Evolutionary conservation across 176 grass and related monocot genomes (phyloP), one percentile per base, ranked within the genome.

Genomic region (Echinochloa phyllopogon): DNA sequence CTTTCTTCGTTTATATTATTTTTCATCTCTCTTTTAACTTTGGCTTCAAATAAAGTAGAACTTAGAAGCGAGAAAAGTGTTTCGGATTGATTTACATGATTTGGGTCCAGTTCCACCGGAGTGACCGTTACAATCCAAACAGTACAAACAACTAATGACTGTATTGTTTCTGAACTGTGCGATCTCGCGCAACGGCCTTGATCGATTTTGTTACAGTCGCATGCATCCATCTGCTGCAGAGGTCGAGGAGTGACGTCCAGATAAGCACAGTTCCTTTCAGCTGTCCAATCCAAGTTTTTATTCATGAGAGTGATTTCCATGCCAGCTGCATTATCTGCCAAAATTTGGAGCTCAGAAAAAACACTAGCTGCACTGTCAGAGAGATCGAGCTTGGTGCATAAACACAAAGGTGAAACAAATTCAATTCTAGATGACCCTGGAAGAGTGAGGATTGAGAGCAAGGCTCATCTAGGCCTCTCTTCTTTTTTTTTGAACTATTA

Each of bases 241-340:
- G 24, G 59, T 10, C 59, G 14, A 5, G 60, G 60, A 16, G 61
- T 8, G 27, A 65, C 24, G 29, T 65, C 62, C 62, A 52, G 14
- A 81, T 37, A 65, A n/a, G 12, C 64, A 12, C 65, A 42, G 65
- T 56, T 69, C 7, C 64, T 56, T 81, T 69, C 49, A 52, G 4
- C 69, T 63, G 70, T 83, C 70, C 8, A 64, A 51, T 84, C 58
- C 10, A 3, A 14, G 9, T 74, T 41, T 74, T 74, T 25, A 41
- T 60, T 41, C 67, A 16, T 13, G 77, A 80, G 23, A 66, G 61
- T 17, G 61, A 80, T 23, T 51, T 79, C 27, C 44, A 23, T 39
- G 27, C 18, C 49, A 38, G 48, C 27, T 75, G 49, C 72, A 55
- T 75, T 55, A 39, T 75, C 27, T 7, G 17, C 16, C 72, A 75